Evolutionary conservation across 169 alveolate species (phyloP), one percentile per base, ranked within the genome.

Genomic region (Eimeria mitis): DNA sequence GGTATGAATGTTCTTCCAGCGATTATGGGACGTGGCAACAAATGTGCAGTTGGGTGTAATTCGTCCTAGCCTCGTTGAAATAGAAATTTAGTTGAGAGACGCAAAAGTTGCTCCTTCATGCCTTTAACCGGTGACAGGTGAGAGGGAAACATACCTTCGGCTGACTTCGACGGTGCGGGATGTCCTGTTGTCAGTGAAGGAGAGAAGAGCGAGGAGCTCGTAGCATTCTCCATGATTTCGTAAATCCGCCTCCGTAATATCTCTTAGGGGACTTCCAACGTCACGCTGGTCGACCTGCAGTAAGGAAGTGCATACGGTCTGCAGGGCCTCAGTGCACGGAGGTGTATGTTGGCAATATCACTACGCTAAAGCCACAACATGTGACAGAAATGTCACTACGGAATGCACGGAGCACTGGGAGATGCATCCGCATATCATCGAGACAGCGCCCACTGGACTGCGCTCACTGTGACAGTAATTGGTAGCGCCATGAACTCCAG

Each of bases 401-500:
- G 9, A 73, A 19, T 40, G 16, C 56, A 19, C 37, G 54, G 19
- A 73, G 54, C 52, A 73, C 25, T 3, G 9, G 23, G 25, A 68
- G 21, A n/a, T 0, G 28, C 7, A 13, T 1, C 0, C 3, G 16
- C 83, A 23, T 0, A 31, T 5, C 14, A 19, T 37, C 34, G 3
- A 73, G 54, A 16, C 83, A 21, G 83, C 34, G 16, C 28, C 47
- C 25, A 52, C 47, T 49, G 89, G 28, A 42, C 13, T 63, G 70
- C 61, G 21, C 88, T 68, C 34, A 97, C 96, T 34, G 97, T 89
- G 91, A 97, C 97, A 25, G 98, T 95, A 13, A 97, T 85, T 42
- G 98, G 98, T 52, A 96, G 52, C 59, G 95, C 97, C 96, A 97
- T 94, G 81, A 97, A 97, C 90, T 97, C 97, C 71, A 97, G 92